These are phyloP conservation scores for Escovopsis sp. DNA, from an alignment of 2,329 filamentous ascomycete genomes.

Conservation along the genomic window DNA sequence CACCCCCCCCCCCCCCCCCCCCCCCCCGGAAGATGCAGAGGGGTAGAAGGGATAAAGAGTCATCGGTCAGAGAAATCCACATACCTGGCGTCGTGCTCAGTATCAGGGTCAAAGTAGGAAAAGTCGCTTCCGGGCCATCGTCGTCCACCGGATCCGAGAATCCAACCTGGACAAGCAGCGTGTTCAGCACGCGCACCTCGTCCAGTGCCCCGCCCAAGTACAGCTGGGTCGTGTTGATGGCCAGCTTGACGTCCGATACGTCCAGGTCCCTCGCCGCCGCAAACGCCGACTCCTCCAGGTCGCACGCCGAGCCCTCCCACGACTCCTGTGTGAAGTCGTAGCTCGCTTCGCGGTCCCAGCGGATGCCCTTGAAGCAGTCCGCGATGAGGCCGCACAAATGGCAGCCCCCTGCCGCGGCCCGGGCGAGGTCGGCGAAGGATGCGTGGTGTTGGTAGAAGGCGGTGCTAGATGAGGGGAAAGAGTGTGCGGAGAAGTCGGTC, in stretches of 20 bases:
- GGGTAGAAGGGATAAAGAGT: too few relatives aligned
- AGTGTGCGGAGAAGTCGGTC: not conserved
- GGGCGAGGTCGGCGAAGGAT: constrained; percentile 2
- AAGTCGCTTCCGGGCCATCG: not conserved
- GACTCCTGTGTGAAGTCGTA: not conserved
- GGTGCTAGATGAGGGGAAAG: constrained; percentile 1
- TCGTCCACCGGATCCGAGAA: not conserved
- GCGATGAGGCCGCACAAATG: constrained; percentile 2
- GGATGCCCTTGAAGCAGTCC: constrained; percentile 1
- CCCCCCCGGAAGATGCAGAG: too few relatives aligned
- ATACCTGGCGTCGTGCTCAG: not conserved
- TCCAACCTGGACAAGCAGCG: not conserved
- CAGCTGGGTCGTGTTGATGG: not conserved
- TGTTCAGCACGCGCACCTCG: not conserved
- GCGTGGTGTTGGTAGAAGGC: constrained; percentile 2
- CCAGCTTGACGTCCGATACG: constrained; percentile 1
- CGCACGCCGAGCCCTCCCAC: not conserved
- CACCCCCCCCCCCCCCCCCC: too few relatives aligned
- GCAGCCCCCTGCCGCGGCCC: constrained; percentile 1
- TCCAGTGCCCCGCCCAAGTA: not conserved
- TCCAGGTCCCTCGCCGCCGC: not conserved
- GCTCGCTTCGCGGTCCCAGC: not conserved
- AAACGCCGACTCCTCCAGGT: not conserved
- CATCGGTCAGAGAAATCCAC: too few relatives aligned
- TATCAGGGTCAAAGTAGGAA: not conserved